Conservation (phyloP, 2,329 filamentous ascomycete species). For the Claviceps africana region DNA sequence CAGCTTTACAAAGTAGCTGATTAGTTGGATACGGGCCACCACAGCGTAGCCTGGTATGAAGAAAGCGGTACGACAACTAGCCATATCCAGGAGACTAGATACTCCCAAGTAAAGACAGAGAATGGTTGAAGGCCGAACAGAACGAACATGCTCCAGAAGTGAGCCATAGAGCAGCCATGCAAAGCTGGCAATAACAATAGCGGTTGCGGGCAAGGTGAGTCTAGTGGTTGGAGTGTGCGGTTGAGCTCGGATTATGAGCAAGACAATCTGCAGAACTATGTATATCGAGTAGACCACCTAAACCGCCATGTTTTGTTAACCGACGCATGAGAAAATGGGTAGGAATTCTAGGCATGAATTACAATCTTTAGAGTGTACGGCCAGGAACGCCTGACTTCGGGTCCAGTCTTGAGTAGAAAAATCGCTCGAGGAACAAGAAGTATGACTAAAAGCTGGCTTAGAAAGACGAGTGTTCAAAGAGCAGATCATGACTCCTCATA, state of each 20-base stretch:
- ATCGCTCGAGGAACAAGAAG: constrained; percentile 3
- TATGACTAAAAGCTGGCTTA: constrained; percentile 1
- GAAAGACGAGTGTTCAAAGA: neutral
- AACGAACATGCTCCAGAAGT: constrained; percentile 18
- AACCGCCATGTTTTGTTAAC: neutral
- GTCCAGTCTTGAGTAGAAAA: constrained; percentile 2
- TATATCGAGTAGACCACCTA: constrained; percentile 5
- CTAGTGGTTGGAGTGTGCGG: constrained; percentile 6
- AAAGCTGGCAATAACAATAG: constrained; percentile 8
- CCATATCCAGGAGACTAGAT: constrained; percentile 19
- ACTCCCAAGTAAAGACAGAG: constrained; percentile 17
- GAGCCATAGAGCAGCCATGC: constrained; percentile 12
- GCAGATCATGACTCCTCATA: neutral
- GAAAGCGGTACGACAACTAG: constrained; percentile 18
- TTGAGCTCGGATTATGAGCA: constrained; percentile 10
- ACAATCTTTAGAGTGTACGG: constrained; percentile 8
- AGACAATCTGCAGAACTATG: constrained; percentile 7
- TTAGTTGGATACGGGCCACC: constrained; percentile 13
- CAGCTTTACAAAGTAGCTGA: constrained; percentile 15
- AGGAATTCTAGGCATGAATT: neutral
- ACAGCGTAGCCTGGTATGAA: constrained; percentile 11
- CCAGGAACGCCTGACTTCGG: constrained; percentile 8
- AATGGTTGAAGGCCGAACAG: constrained; percentile 19
- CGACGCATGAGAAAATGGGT: neutral
- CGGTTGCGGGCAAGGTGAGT: constrained; percentile 8